Percentiles rank a stretch among this genome's conserved stretches.
phyloP scores from a whole-genome alignment of 1,139 yeast species.

The Yamadazyma oceani region DNA sequence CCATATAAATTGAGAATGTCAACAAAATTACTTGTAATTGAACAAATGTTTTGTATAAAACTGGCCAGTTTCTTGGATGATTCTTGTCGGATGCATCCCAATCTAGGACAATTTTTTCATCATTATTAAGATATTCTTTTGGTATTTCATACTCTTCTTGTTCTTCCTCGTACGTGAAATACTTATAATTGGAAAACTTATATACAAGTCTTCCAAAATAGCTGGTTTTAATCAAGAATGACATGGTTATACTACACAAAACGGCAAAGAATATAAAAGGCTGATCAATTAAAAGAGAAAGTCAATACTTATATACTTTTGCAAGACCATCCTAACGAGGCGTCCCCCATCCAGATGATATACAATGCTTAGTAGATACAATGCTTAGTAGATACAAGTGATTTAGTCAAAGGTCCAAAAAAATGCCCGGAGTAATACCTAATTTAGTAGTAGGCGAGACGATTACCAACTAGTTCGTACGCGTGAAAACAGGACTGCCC shows the following conservation, averaged over 20 bases:
- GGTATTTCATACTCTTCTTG: constrained; percentile 32
- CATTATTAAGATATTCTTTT: constrained; percentile 23
- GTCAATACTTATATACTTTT: too few species aligned
- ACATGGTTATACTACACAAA: background rate
- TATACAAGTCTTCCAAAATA: constrained; percentile 35
- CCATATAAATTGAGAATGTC: constrained; percentile 27
- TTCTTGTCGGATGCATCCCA: constrained; percentile 28
- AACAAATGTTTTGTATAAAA: constrained; percentile 19
- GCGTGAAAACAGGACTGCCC: too few species aligned
- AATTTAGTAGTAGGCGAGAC: too few species aligned
- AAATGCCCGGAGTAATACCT: too few species aligned
- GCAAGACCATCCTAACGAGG: too few species aligned
- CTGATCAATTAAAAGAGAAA: too few species aligned
- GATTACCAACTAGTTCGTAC: too few species aligned
- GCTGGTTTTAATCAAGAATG: constrained; percentile 13
- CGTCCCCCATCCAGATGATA: too few species aligned
- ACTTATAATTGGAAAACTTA: constrained; percentile 31
- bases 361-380: too few species aligned
- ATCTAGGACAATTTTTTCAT: constrained; percentile 4
- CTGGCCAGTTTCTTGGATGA: constrained; percentile 32
- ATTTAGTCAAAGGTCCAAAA: too few species aligned
- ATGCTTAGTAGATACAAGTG: too few species aligned
- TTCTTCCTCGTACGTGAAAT: constrained; percentile 34
- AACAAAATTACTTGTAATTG: constrained; percentile 22
- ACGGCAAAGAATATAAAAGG: too few species aligned